Percentiles rank a stretch among this genome's conserved stretches.
phyloP scores from a whole-genome alignment of 106 monocot species.

The Apostasia shenzhenica region DNA sequence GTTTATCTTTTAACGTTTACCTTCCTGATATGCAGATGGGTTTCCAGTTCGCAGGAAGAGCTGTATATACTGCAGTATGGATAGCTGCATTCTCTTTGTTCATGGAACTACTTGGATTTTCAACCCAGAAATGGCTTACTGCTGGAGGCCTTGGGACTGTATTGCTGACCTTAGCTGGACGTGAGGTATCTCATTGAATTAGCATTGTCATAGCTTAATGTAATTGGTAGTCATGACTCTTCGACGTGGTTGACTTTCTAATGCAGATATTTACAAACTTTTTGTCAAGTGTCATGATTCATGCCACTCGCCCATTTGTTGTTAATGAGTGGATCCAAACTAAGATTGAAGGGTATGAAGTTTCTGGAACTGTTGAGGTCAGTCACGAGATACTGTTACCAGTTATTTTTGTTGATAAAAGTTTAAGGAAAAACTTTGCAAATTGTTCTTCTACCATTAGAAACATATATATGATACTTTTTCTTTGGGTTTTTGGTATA shows the following conservation, averaged over 20 bases:
- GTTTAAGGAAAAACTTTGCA: too few relatives aligned
- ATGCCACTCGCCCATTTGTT: slow-evolving; percentile 94
- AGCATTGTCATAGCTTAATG: not conserved
- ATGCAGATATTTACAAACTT: slow-evolving; percentile 98
- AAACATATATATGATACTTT: too few relatives aligned
- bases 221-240: not conserved
- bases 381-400: slow-evolving; percentile 11
- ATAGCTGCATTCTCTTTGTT: slow-evolving; percentile 88
- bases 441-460: too few relatives aligned
- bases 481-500: too few relatives aligned
- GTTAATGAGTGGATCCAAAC: slow-evolving; percentile 95
- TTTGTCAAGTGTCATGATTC: slow-evolving; percentile 93
- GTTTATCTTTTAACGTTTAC: not conserved
- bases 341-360: slow-evolving; percentile 89
- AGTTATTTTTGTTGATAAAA: not conserved
- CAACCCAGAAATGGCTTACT: slow-evolving; percentile 94
- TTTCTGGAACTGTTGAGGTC: slow-evolving; percentile 98
- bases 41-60: slow-evolving; percentile 82
- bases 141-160: slow-evolving; percentile 99
- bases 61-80: slow-evolving; percentile 86
- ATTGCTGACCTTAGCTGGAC: slow-evolving; percentile 91
- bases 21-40: slow-evolving; percentile 61
- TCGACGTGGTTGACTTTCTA: not conserved
- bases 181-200: slow-evolving; percentile 59
- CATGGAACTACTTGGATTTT: slow-evolving; percentile 94